Base-by-base conservation (phyloP, 2,329 filamentous ascomycete species). In the Diaporthe sp. region DNA sequence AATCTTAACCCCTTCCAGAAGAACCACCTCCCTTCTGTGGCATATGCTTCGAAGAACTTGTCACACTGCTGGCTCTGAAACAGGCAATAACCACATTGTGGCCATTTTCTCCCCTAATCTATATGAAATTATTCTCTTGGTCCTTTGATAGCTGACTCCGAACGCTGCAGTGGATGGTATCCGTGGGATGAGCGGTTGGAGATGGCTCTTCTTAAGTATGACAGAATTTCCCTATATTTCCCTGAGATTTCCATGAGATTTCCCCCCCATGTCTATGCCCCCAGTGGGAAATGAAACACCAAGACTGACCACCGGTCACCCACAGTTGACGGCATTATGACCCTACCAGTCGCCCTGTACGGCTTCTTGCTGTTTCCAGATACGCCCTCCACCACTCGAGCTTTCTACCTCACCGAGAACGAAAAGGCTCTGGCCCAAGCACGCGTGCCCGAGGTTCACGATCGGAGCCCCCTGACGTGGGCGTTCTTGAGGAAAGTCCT, bases 401-500 rank as follows among this genome's bases (percentile, higher is more conserved):
- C 88, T 1, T 84, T 83, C 77, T 90, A 89, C 80, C 81, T 89
- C 22, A 85, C 80, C 8, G 78, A 81, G 0, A 51, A 75, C 0
- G 82, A 86, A 76, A 81, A 79, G 10, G 78, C 77, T 3, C 78
- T 86, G 12, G 85, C 84, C 76, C 55, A 83, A 0, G 79, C 83
- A 0, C 84, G 88, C 1, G 83, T 89, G 4, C 84, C 85, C 0
- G 73, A 77, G 0, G 75, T 82, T 2, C 79, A 82, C 12, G 81
- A 86, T 72, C 81, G 82, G 1, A 84, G 87, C 2, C 87, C 87
- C 0, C 79, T 91, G 17, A 87, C 83, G 35, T 79, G 86, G 72
- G 75, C 77, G 1, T 92, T 93, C 76, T 77, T 87, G 32, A 90
- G 86, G 75, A 86, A 86, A 58, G 87, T 92, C 22, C 84, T 93